Evolutionary conservation across 2,329 filamentous ascomycete genomes (phyloP).

Genomic region (Coniochaeta ligniaria): DNA sequence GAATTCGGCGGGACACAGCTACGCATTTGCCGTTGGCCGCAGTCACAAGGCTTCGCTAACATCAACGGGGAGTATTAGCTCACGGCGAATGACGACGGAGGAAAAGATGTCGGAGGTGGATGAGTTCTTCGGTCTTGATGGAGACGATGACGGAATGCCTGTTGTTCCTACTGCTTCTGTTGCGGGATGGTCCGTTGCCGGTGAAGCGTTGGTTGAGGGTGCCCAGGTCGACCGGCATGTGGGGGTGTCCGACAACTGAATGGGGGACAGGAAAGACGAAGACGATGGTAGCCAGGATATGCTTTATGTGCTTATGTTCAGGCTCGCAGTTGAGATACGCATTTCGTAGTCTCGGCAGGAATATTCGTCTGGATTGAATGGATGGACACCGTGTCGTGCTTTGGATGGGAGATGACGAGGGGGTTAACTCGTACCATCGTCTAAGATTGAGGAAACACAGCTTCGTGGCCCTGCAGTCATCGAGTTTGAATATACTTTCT

Average conservation of each 20-base stretch:
- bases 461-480: no score
- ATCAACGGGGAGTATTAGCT: background rate
- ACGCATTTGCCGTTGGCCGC: background rate
- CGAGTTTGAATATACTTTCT: no score
- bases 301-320: no score
- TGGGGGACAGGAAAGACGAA: no score
- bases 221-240: background rate
- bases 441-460: no score
- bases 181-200: background rate
- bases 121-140: conserved; percentile 4
- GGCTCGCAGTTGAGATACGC: no score
- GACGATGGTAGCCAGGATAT: background rate
- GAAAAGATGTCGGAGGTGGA: conserved; percentile 12
- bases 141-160: background rate
- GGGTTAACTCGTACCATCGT: no score
- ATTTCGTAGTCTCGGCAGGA: no score
- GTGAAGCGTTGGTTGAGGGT: background rate
- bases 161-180: background rate
- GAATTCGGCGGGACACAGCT: background rate
- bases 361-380: no score
- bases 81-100: conserved; percentile 8
- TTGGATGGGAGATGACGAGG: no score
- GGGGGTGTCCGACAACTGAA: background rate
- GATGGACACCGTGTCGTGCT: no score
- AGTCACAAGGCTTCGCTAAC: background rate